These are phyloP conservation scores for Mesembryanthemum crystallinum DNA, from an alignment of 148 eudicot genomes.

Conservation along the genomic window DNA sequence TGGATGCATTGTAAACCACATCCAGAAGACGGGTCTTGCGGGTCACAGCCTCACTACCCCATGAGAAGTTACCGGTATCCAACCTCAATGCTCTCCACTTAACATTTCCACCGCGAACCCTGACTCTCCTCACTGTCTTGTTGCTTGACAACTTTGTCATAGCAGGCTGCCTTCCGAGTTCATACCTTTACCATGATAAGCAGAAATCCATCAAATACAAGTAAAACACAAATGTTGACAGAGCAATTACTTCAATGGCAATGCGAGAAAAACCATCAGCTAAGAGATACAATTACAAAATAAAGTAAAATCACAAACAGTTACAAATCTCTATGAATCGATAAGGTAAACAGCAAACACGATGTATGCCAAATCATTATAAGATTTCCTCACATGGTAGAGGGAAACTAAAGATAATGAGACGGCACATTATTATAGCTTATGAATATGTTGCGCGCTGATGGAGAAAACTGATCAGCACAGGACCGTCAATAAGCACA, in stretches of 20 bases:
- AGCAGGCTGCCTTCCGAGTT: constrained; percentile 91
- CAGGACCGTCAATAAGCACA: constrained; percentile 35
- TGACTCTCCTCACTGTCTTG: constrained; percentile 71
- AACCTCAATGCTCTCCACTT: constrained; percentile 89
- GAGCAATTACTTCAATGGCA: not conserved
- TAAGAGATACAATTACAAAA: not conserved
- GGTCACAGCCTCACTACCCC: constrained; percentile 84
- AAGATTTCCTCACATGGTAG: not conserved
- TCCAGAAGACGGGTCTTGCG: constrained; percentile 74
- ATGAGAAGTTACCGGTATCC: constrained; percentile 84
- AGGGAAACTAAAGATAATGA: constrained; percentile 2
- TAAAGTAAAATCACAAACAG: not conserved
- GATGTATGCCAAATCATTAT: constrained; percentile 24
- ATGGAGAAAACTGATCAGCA: constrained; percentile 22
- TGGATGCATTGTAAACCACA: constrained; percentile 84
- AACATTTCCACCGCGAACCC: constrained; percentile 84
- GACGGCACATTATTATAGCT: constrained; percentile 12
- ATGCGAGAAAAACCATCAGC: not conserved
- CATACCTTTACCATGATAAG: constrained; percentile 50
- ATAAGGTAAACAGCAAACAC: too few species aligned
- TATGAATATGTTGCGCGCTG: constrained; percentile 21
- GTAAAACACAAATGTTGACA: not conserved
- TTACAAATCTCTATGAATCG: too few species aligned
- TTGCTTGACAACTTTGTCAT: constrained; percentile 80
- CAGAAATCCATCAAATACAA: not conserved